Base-by-base conservation (phyloP, 352 stramenopile species). In the Hyaloperonospora brassicae region DNA sequence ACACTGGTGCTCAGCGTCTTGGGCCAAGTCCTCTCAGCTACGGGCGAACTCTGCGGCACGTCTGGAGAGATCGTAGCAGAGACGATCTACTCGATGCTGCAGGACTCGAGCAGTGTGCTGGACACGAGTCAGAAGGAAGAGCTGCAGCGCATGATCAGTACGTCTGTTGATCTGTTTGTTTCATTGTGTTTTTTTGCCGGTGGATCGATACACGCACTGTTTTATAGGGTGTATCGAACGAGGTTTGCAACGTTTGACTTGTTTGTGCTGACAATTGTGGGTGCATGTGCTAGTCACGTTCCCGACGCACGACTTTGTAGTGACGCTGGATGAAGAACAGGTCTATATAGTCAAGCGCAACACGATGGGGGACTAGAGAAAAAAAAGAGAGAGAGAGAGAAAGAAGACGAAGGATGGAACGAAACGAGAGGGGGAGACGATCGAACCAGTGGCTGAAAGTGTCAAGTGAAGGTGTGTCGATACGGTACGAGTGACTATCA, bases 301-400 rank as follows among this genome's bases (percentile, higher is more conserved):
- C 42, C 71, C 81, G 0, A 73, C 57, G 2, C 89, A 75, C 50
- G 68, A 87, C 45, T 89, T 76, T 41, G 72, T 76, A 1, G 79
- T 92, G 49, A 87, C 77, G 44, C 64, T 86, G 36, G 76, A 81
- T 59, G 66, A 51, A 25, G 47, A 73, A 31, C 73, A 88, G 52
- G 70, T 89, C 45, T 89, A 87, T 62, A 62, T 92, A 46, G 77
- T 89, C 25, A 89, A 92, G 72, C 69, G 76, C 52, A 72, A 56
- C 41, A 78, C 48, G 46, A 50, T 55, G 5, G 47, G 63, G 47
- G 50, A 68, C 50, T 67, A 73, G 55, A 50, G 54, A 56, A 24
- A 55, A 39, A 11, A 35, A 55, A 39, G 11, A 35, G 17, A 17
- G 17, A 17, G 17, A 40, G 44, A 50, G 7, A 22, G 6, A 21